Evolutionary conservation across 2,329 filamentous ascomycete species (phyloP).

Genomic region (Fusarium robinianum): DNA sequence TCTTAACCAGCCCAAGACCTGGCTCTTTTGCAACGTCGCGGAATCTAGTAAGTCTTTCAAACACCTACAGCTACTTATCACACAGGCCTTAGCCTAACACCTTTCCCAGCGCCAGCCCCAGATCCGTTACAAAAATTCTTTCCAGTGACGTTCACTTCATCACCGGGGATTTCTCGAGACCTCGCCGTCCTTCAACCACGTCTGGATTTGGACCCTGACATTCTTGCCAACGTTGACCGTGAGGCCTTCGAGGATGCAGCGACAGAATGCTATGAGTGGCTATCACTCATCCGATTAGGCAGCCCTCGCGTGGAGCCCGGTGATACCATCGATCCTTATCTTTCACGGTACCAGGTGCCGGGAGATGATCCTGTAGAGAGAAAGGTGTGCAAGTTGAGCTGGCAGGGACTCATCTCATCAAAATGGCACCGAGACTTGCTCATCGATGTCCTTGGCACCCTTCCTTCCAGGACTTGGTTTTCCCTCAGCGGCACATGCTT

Average conservation of each 20-base stretch:
- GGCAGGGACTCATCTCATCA: conserved; percentile 62
- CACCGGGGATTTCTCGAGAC: conserved; percentile 22
- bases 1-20: conserved; percentile 67
- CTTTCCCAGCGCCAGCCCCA: conserved; percentile 50
- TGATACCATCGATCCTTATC: conserved; percentile 68
- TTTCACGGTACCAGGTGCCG: conserved; percentile 70
- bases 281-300: conserved; percentile 67
- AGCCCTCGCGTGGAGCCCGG: conserved; percentile 63
- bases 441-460: conserved; percentile 48
- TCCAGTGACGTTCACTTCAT: conserved; percentile 49
- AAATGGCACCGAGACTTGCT: conserved; percentile 56
- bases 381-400: conserved; percentile 57
- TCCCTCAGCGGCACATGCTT: conserved; percentile 58
- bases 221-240: conserved; percentile 44
- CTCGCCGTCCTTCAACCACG: conserved; percentile 30
- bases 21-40: conserved; percentile 75
- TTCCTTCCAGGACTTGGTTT: conserved; percentile 58
- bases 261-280: conserved; percentile 72
- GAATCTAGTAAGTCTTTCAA: conserved; percentile 32
- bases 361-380: conserved; percentile 38
- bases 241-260: conserved; percentile 65
- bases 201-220: conserved; percentile 32
- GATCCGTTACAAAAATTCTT: conserved; percentile 54
- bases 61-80: neutral
- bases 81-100: conserved; percentile 28